These are phyloP conservation scores for Trichophyton simii DNA, from an alignment of 2,329 filamentous ascomycete species.

Conservation along the genomic window DNA sequence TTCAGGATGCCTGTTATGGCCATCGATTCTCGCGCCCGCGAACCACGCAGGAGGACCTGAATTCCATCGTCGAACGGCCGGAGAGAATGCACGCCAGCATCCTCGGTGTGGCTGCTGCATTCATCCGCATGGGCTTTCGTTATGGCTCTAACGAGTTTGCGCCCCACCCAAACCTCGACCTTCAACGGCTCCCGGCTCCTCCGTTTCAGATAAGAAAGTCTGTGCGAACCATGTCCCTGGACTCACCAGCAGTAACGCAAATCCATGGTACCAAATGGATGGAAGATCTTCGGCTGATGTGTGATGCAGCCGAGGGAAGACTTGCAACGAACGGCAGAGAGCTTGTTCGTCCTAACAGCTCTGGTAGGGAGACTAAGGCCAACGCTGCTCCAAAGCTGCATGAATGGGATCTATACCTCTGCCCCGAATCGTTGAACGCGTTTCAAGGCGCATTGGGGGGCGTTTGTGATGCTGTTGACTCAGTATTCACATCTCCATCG, in stretches of 20 bases:
- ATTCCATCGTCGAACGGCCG: constrained; percentile 81
- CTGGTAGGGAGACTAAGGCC: constrained; percentile 30
- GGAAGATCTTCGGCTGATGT: constrained; percentile 79
- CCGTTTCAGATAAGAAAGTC: constrained; percentile 84
- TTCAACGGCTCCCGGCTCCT: constrained; percentile 43
- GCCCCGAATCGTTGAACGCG: constrained; percentile 69
- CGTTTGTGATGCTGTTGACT: constrained; percentile 83
- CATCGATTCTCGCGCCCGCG: constrained; percentile 80
- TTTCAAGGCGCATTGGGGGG: constrained; percentile 86
- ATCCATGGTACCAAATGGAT: constrained; percentile 91
- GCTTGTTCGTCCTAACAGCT: constrained; percentile 48
- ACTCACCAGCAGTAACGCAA: constrained; percentile 67
- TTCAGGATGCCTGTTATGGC: constrained; percentile 91
- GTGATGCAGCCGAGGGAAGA: constrained; percentile 63
- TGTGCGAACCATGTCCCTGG: constrained; percentile 55
- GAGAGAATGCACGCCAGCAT: constrained; percentile 78
- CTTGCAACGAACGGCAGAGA: constrained; percentile 68
- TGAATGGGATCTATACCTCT: constrained; percentile 83
- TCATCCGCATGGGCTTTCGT: constrained; percentile 75
- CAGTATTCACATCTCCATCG: constrained; percentile 55
- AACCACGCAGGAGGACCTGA: constrained; percentile 57
- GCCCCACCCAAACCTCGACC: constrained; percentile 50
- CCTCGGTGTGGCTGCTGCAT: constrained; percentile 71
- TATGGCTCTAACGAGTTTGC: constrained; percentile 59
- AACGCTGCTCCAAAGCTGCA: constrained; percentile 49